phyloP scores from a whole-genome alignment of 306 rosid genomes.

The Inga oerstediana region DNA sequence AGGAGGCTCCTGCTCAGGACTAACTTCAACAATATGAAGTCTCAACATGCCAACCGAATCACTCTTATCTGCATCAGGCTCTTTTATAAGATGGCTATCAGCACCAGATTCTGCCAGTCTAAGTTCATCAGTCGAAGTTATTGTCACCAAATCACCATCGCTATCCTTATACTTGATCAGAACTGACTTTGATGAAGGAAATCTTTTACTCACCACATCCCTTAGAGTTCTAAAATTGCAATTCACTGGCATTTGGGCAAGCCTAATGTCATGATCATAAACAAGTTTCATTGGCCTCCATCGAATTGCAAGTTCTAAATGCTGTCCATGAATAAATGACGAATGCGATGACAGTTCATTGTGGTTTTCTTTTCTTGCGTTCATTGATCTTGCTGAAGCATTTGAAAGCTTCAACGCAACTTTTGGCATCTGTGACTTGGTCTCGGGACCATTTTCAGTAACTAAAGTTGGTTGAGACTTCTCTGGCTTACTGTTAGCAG shows the following conservation, averaged over 20 bases:
- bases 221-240: slow-evolving; percentile 59
- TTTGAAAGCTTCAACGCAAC: slow-evolving; percentile 69
- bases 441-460: slow-evolving; percentile 66
- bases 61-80: slow-evolving; percentile 55
- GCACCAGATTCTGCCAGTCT: slow-evolving; percentile 80
- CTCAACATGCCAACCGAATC: slow-evolving; percentile 75
- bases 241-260: slow-evolving; percentile 74
- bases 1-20: slow-evolving; percentile 93
- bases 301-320: slow-evolving; percentile 41
- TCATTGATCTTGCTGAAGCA: slow-evolving; percentile 50
- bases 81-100: slow-evolving; percentile 57
- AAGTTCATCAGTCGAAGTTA: slow-evolving; percentile 86
- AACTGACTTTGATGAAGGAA: slow-evolving; percentile 85
- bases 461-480: slow-evolving; percentile 52
- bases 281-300: slow-evolving; percentile 68
- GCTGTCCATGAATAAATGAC: slow-evolving; percentile 37
- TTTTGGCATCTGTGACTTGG: slow-evolving; percentile 59
- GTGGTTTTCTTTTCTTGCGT: slow-evolving; percentile 40
- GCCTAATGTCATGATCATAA: slow-evolving; percentile 93
- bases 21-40: slow-evolving; percentile 88
- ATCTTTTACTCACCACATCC: slow-evolving; percentile 76
- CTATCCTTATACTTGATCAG: slow-evolving; percentile 84
- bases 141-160: slow-evolving; percentile 95
- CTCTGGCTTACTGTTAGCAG: slow-evolving; percentile 56
- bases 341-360: slow-evolving; percentile 51